Base-by-base conservation (phyloP, 2,329 filamentous ascomycete species). In the Sclerotinia borealis region DNA sequence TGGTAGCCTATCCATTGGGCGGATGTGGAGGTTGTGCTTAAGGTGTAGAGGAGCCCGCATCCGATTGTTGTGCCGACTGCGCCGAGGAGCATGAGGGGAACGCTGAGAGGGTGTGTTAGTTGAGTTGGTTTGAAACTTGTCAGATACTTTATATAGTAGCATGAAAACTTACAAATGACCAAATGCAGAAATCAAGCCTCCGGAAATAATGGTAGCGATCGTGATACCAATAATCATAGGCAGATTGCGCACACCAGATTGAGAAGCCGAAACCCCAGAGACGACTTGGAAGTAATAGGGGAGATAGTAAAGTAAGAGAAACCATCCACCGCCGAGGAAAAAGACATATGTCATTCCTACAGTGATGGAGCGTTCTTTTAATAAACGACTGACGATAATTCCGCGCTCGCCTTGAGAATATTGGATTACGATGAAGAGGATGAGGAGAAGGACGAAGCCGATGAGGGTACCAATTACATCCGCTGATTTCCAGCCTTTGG, bases 1-100 rank as follows among this genome's bases (percentile, higher is more conserved):
- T 85, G 83, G 72, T 82, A 85, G 22, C 83, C 83, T 66, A 86
- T 82, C 84, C 84, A 87, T 43, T 78, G 74, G 15, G 73, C 71
- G 1, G 80, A 72, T 1, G 77, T 75, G 6, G 81, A 84, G 67
- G 77, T 66, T 3, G 81, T 75, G 37, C 74, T 72, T 13, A 85
- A 78, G 0, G 82, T 85, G 0, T 82, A 81, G 64, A 87, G 77
- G 61, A 87, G 77, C 19, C 83, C 85, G 80, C 79, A 67, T 83
- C 73, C 65, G 41, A 78, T 68, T 2, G 75, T 70, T 48, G 68
- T 63, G 10, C 77, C 34, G 19, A 72, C 65, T 19, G 67, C 64
- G 7, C 74, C 71, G 11, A 67, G 37, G 29, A 76, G 70, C 69
- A 77, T 70, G 66, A 74, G 73, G 4, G 76, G 76, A 1, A 74